Evolutionary conservation across 768 basidiomycete genomes (phyloP), one percentile per base, ranked within the genome.

Genomic region (Trametopsis cervina): DNA sequence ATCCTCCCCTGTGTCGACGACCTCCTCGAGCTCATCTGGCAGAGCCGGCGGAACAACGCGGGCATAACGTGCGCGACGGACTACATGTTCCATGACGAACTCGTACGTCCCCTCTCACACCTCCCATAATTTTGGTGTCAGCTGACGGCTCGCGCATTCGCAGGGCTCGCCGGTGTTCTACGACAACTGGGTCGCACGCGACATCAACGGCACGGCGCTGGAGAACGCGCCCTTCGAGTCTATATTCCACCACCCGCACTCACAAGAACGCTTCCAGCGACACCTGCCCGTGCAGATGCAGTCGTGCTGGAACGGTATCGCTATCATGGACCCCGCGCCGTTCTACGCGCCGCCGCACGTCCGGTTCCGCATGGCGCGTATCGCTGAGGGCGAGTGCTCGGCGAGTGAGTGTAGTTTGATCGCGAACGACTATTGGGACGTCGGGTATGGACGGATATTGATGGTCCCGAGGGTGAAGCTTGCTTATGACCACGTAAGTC

Each of bases 51-150:
- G 47, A 93, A 98, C 67, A 98, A 96, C 66, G 96, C 96, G 1
- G 95, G 94, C 13, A 95, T 98, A 64, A 98, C 96, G 9, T 98
- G 96, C 58, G 96, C 95, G 0, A 83, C 93, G 1, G 95, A 99
- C 63, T 99, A 99, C 70, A 98, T 99, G 92, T 99, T 89, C 69
- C 96, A 99, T 69, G 81, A 93, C 24, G 93, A 95, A 40, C 87
- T 97, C 54, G 86, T 81, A 55, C 57, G 81, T 75, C 5, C 4
- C 15, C 40, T 35, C 21, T 29, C 35, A 11, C 4, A 13, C 37
- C 23, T 39, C 38, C 21, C 12, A 12, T 42, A 22, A 6, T 43
- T 24, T 26, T 18, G n/a, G 17, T 22, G 24, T 53, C 25, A 29
- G 6, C 22, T 27, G 3, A 51, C 20, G 47, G 27, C 13, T 40